These are phyloP conservation scores for Carallia pectinifolia DNA, from an alignment of 345 rosid genomes.

Conservation along the genomic window DNA sequence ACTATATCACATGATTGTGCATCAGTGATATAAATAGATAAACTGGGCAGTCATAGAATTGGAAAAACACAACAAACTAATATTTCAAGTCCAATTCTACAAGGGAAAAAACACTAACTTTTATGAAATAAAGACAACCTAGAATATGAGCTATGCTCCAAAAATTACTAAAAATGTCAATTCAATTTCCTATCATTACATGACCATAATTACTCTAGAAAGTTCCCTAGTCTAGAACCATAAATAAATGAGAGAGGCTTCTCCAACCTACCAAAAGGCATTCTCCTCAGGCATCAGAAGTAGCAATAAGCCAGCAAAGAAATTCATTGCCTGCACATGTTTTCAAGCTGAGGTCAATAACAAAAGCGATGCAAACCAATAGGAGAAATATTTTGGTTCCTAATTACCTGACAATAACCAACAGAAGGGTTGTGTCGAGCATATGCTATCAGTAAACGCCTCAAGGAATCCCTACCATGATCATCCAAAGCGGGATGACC, in stretches of 20 bases:
- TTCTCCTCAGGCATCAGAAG: slow-evolving; percentile 99
- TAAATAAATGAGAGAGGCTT: slow-evolving; percentile 17
- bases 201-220: neutral
- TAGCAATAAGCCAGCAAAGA: slow-evolving; percentile 91
- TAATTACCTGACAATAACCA: slow-evolving; percentile 94
- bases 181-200: neutral
- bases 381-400: slow-evolving; percentile 1
- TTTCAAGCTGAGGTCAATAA: slow-evolving; percentile 25
- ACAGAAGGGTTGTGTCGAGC: slow-evolving; percentile 90
- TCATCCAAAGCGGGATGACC: slow-evolving; percentile 96
- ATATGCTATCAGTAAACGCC: slow-evolving; percentile 84
- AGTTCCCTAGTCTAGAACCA: slow-evolving; percentile 3
- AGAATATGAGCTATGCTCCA: slow-evolving; percentile 4
- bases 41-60: neutral
- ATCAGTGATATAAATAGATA: neutral
- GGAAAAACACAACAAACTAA: neutral
- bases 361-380: neutral
- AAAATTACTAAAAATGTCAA: neutral
- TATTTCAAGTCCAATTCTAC: neutral
- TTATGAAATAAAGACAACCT: neutral
- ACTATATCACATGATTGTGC: no score
- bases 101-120: neutral
- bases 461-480: slow-evolving; percentile 82
- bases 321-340: slow-evolving; percentile 92
- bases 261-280: slow-evolving; percentile 88